Conservation (phyloP, 2,329 filamentous ascomycete species). For the Incumbomyces delicatus region DNA sequence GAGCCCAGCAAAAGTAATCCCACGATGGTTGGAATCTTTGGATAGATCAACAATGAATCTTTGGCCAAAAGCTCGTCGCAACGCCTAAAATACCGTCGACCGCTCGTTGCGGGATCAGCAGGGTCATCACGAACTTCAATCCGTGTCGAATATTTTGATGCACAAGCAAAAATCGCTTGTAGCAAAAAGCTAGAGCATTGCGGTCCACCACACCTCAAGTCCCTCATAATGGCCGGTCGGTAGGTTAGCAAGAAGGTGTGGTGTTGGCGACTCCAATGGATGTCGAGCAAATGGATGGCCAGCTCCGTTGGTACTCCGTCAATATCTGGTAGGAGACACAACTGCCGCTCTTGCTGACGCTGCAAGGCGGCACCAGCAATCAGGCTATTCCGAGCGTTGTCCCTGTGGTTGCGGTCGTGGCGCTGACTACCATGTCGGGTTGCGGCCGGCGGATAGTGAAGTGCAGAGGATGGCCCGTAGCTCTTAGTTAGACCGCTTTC, state of each 20-base stretch:
- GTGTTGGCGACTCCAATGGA: conserved; percentile 48
- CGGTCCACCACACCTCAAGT: conserved; percentile 44
- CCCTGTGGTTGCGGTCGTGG: too few relatives aligned
- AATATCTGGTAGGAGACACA: conserved; percentile 36
- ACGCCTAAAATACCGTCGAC: conserved; percentile 39
- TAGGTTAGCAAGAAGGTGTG: conserved; percentile 42
- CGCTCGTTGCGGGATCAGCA: conserved; percentile 39
- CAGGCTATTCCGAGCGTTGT: too few relatives aligned
- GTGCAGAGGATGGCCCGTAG: too few relatives aligned
- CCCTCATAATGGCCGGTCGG: conserved; percentile 44
- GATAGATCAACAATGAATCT: conserved; percentile 33
- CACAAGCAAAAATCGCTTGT: conserved; percentile 44
- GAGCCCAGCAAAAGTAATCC: conserved; percentile 44
- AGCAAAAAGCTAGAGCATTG: conserved; percentile 50
- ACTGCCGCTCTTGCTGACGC: too few relatives aligned
- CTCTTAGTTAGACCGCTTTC: too few relatives aligned
- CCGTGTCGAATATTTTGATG: conserved; percentile 39
- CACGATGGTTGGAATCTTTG: conserved; percentile 46
- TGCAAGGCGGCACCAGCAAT: too few relatives aligned
- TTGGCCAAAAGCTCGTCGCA: conserved; percentile 38
- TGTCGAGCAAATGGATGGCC: conserved; percentile 41
- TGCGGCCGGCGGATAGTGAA: too few relatives aligned
- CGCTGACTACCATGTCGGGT: too few relatives aligned
- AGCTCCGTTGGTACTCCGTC: conserved; percentile 45
- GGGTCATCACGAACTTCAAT: conserved; percentile 37